A percentile compares a stretch with the other conserved stretches of the same genome.
These are phyloP conservation scores for Antitrichia curtipendula DNA, from an alignment of 225 moss, liverwort and hornwort genomes.

Conservation along the genomic window DNA sequence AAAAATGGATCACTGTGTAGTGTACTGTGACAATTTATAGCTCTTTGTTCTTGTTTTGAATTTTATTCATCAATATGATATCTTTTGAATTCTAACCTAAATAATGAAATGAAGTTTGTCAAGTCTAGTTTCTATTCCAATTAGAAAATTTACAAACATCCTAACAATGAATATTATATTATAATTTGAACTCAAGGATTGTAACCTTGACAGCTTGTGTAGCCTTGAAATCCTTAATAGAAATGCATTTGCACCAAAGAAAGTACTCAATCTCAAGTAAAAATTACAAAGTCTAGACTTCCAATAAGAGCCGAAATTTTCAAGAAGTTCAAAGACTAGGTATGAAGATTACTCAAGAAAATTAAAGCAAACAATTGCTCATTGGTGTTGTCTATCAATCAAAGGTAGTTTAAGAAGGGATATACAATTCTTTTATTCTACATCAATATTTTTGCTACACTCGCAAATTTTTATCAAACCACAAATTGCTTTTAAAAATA, in stretches of 20 bases:
- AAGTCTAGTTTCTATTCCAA: not conserved
- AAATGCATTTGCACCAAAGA: not conserved
- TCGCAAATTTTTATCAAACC: not conserved
- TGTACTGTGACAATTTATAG: not conserved
- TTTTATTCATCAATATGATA: not conserved
- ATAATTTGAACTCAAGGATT: not conserved
- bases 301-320: not conserved
- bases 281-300: not conserved
- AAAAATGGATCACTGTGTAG: not conserved
- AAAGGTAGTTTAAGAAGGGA: too few relatives aligned
- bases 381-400: not conserved
- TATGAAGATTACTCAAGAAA: not conserved
- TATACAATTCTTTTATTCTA: too few relatives aligned
- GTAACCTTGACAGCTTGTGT: too few relatives aligned
- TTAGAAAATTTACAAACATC: not conserved
- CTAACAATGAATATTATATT: not conserved
- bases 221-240: too few relatives aligned
- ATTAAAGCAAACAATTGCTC: not conserved
- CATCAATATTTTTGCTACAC: too few relatives aligned
- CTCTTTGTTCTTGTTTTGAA: not conserved
- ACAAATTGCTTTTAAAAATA: accelerated
- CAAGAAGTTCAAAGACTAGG: too few relatives aligned
- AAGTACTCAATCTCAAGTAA: not conserved
- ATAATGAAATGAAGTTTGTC: not conserved
- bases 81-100: not conserved